Conservation (phyloP, 768 basidiomycete genomes). For the Lactarius pseudohatsudake region DNA sequence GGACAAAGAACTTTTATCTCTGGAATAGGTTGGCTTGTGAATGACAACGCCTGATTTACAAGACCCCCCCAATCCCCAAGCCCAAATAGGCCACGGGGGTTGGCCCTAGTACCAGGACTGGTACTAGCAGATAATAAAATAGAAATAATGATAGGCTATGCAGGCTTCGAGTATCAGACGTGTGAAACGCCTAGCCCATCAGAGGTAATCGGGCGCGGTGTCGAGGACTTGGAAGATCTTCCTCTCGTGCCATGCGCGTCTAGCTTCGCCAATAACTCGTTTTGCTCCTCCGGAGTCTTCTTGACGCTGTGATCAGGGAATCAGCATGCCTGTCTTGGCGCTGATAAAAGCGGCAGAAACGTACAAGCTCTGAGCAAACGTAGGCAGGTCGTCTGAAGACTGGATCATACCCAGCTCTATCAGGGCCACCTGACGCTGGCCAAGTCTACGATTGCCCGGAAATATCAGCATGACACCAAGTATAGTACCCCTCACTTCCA, state of each 20-base stretch:
- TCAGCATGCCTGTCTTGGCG: neutral
- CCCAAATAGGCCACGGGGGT: neutral
- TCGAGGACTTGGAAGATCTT: neutral
- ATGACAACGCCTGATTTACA: no score
- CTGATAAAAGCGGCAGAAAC: conserved; percentile 31
- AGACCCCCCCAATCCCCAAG: neutral
- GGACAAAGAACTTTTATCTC: no score
- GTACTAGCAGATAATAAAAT: conserved; percentile 9
- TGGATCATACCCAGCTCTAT: conserved; percentile 62
- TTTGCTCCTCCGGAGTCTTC: conserved; percentile 32
- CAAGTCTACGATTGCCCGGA: conserved; percentile 42
- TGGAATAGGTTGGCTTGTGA: no score
- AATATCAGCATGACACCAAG: conserved; percentile 6
- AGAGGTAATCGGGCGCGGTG: neutral
- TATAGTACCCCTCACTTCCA: conserved; percentile 3
- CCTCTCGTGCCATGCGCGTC: conserved; percentile 26
- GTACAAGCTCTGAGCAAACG: conserved; percentile 68
- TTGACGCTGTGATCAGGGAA: conserved; percentile 22
- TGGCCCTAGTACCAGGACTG: neutral
- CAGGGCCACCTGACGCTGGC: conserved; percentile 56
- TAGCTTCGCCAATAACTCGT: conserved; percentile 31
- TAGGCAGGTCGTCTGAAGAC: conserved; percentile 48
- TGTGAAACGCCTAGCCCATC: neutral
- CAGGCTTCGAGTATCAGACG: neutral
- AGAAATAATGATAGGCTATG: conserved; percentile 7